Conservation (phyloP, 2,329 filamentous ascomycete genomes). For the Sclerotinia minor region DNA sequence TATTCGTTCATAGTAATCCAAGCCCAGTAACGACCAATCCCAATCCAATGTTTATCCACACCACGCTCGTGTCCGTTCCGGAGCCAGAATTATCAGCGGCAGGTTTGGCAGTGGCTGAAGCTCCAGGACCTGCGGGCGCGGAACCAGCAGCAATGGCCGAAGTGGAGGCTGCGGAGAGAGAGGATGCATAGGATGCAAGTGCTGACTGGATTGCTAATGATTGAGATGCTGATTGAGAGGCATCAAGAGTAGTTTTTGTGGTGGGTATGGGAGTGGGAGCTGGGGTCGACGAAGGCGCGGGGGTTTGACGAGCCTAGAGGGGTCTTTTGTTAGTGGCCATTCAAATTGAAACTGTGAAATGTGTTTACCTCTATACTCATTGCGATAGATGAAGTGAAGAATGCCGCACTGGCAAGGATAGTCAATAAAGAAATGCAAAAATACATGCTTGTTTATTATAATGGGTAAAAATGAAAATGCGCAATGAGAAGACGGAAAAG, state of each 20-base stretch:
- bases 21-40: background rate
- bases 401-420: background rate
- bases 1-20: background rate
- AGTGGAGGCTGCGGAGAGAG: background rate
- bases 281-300: background rate
- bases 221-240: background rate
- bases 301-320: background rate
- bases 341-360: background rate
- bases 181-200: constrained; percentile 1
- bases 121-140: background rate
- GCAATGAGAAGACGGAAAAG: background rate
- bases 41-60: background rate
- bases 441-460: background rate
- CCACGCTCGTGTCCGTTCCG: background rate
- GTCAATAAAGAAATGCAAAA: background rate
- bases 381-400: background rate
- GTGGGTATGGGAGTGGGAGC: background rate
- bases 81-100: background rate
- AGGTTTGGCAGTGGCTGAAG: constrained; percentile 4
- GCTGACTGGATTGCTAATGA: background rate
- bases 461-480: background rate
- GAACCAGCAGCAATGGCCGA: background rate
- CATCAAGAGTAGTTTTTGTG: background rate
- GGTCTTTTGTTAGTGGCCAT: background rate
- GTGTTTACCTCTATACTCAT: background rate